Base-by-base conservation (phyloP, 1,284 basidiomycete species). In the Schizophyllum amplum region DNA sequence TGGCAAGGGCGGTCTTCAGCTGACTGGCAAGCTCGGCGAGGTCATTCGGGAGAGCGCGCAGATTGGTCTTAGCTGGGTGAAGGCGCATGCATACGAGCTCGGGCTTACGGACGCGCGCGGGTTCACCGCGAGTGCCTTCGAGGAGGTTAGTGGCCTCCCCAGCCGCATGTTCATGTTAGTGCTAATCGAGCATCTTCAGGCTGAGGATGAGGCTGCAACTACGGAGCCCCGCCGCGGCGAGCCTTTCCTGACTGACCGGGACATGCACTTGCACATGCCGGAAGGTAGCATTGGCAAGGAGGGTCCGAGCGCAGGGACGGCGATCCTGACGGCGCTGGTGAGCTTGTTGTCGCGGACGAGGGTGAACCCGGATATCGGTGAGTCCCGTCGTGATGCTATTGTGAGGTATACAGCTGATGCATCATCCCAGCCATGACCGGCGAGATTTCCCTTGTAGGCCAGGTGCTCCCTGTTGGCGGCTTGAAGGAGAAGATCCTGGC, bases 241-340 rank as follows among this genome's bases (percentile, higher is more conserved):
- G 62, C 84, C 87, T 66, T 87, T 94, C 69, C 73, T 98, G 61
- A 86, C 86, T 52, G 88, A 94, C 66, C 79, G 83, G 47, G 93
- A 96, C 66, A 80, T 97, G 17, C 94, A 97, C 69, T 81, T 97
- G 49, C 94, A 97, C 69, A 96, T 95, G 94, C 94, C 94, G 0
- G 94, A 97, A 69, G 96, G 96, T 4, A 92, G 91, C 59, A 92
- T 99, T 60, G 96, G 96, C 53, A 99, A 99, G 75, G 96, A 99
- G 67, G 96, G 96, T 0, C 96, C 96, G 0, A 94, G 91, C 63
- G 96, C 96, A 0, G 96, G 96, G 52, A 97, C 94, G 1, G 96
- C 96, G 0, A 87, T 99, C 51, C 70, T 95, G 54, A 86, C 90
- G 33, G 94, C 94, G 1, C 90, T 98, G 65, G 92, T 98, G 21